Conservation (phyloP, 1,284 basidiomycete species). For the Apiotrichum veenhuisii region DNA sequence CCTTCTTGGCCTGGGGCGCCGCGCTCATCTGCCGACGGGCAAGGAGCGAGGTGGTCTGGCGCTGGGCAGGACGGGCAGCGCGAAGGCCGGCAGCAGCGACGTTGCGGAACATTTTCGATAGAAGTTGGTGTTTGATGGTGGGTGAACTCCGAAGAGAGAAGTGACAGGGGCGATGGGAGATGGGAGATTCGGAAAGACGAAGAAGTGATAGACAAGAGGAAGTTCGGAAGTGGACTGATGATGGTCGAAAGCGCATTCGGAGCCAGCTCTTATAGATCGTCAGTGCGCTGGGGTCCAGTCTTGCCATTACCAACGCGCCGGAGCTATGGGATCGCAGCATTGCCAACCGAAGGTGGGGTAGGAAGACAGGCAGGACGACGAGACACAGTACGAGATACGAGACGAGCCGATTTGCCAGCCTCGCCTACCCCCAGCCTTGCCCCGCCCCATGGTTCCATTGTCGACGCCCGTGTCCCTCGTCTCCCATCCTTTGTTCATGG, state of each 20-base stretch:
- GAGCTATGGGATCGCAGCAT: too few relatives aligned
- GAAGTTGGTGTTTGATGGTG: neutral
- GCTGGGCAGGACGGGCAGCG: neutral
- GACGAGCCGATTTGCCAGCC: too few relatives aligned
- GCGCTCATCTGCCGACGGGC: slow-evolving; percentile 1
- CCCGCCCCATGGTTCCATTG: too few relatives aligned
- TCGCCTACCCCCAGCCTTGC: too few relatives aligned
- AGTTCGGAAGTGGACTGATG: neutral
- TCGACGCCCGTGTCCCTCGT: too few relatives aligned
- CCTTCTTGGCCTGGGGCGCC: neutral
- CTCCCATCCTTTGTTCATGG: too few relatives aligned
- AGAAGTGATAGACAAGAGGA: neutral
- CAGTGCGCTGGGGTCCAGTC: too few relatives aligned
- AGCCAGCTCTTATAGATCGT: neutral
- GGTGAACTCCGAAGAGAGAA: neutral
- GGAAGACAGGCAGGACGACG: too few relatives aligned
- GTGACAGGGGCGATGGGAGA: neutral
- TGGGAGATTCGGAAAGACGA: neutral
- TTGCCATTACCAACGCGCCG: too few relatives aligned
- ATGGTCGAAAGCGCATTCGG: neutral
- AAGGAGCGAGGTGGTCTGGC: neutral
- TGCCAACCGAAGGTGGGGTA: too few relatives aligned
- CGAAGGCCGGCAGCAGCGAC: neutral
- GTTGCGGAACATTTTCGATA: neutral
- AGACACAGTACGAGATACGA: too few relatives aligned